Base-by-base conservation (phyloP, 805 yeast species). In the Teunomyces cretensis region DNA sequence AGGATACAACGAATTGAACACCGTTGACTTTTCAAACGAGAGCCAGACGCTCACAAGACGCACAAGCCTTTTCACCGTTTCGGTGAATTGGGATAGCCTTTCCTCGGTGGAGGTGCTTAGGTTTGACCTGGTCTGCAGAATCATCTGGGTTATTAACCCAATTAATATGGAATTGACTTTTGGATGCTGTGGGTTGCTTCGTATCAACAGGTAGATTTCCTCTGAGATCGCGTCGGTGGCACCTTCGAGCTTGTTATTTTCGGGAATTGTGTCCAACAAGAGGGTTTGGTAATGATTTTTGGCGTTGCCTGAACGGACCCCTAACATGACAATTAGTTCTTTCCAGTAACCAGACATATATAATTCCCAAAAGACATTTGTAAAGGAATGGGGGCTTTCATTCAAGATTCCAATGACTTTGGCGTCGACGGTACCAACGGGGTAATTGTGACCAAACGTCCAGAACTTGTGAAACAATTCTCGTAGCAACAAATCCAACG, bases 321-420 rank as follows among this genome's bases (percentile, higher is more conserved):
- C 49, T 19, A 50, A 35, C 9, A 44, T 42, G 7, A 42, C 45
- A 4, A 57, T 51, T 39, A 68, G 50, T 13, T 50, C 49, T 14
- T 52, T 48, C 74, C 72, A 69, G 42, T 62, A 68, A 1, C 65
- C 67, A 5, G 55, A 39, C 11, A 43, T 39, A 31, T 60, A 56
- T 9, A 65, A 52, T 13, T 42, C 40, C 70, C 72, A 65, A 46
- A 68, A 68, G 1, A 51, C 33, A 2, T 28, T 38, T 14, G 41
- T 39, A 26, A 16, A 22, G 7, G 33, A 14, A 14, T 13, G 36
- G 16, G 16, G 33, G 7, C 40, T 30, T 1, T 59, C 56, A 16
- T 53, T 58, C 30, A 60, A 49, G 2, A 44, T 39, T 13, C 42
- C 41, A 13, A 55, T 41, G 9, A 50, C 38, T 33, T 44, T 41